Evolutionary conservation across 768 basidiomycete genomes (phyloP).

Genomic region (Mycena olivaceomarginata): DNA sequence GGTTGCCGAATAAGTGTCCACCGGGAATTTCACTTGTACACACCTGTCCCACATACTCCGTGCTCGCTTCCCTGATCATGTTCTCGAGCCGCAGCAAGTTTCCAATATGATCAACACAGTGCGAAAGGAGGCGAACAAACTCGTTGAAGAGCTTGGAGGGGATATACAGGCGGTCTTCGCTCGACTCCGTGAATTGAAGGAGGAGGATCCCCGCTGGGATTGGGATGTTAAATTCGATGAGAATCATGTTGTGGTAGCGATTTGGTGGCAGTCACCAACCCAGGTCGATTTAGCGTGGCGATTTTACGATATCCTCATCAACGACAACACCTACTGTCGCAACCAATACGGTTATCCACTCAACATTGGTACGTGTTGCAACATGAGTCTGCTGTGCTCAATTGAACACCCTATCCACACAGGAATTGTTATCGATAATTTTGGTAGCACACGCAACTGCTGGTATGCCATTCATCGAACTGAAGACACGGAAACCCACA

Average conservation of each 20-base stretch:
- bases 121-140: conserved; percentile 36
- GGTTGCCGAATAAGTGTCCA: background rate
- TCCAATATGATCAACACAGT: conserved; percentile 51
- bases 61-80: conserved; percentile 37
- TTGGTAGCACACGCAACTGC: conserved; percentile 46
- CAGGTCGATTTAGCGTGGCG: too few relatives aligned
- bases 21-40: conserved; percentile 11
- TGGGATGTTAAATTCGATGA: too few relatives aligned
- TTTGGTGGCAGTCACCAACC: too few relatives aligned
- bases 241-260: too few relatives aligned
- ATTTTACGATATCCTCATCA: too few relatives aligned
- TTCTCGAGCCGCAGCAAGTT: conserved; percentile 55
- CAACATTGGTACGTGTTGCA: conserved; percentile 47
- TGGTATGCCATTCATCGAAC: conserved; percentile 51
- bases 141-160: conserved; percentile 6
- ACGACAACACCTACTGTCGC: too few relatives aligned
- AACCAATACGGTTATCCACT: conserved; percentile 45
- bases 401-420: background rate
- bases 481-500: conserved; percentile 47
- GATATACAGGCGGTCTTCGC: too few relatives aligned
- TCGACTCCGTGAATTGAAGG: too few relatives aligned
- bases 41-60: conserved; percentile 35
- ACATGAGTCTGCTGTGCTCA: background rate
- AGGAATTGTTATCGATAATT: conserved; percentile 46
- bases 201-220: too few relatives aligned